Evolutionary conservation across 495 filamentous ascomycete genomes (phyloP).

Genomic region (Xeromyces bisporus): DNA sequence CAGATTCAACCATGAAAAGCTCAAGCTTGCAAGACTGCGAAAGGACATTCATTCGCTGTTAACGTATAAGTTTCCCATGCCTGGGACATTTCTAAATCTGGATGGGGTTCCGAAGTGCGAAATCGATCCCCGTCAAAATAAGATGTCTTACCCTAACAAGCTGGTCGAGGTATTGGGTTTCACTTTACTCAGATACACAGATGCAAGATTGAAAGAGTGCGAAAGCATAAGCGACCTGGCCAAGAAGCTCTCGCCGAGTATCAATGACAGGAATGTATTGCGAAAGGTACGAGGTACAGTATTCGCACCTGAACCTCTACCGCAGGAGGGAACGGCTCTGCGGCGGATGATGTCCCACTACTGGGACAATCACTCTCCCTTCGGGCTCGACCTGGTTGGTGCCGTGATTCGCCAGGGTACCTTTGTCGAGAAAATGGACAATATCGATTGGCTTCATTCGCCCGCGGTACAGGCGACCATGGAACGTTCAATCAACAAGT

Average conservation of each 20-base stretch:
- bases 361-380: constrained; percentile 56
- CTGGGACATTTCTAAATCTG: constrained; percentile 40
- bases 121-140: not conserved
- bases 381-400: constrained; percentile 57
- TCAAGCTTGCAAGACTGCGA: constrained; percentile 40
- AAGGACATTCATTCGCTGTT: constrained; percentile 33
- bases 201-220: constrained; percentile 4
- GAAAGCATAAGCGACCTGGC: constrained; percentile 7
- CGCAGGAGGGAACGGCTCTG: constrained; percentile 32
- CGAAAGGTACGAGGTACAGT: constrained; percentile 6
- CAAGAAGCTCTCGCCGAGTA: constrained; percentile 5
- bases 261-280: constrained; percentile 5
- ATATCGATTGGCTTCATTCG: constrained; percentile 60
- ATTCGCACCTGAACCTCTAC: not conserved
- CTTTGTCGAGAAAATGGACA: constrained; percentile 71
- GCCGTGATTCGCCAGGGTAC: constrained; percentile 67
- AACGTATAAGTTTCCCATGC: constrained; percentile 33
- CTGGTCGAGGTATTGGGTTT: constrained; percentile 29
- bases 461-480: constrained; percentile 48
- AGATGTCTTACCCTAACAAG: constrained; percentile 39
- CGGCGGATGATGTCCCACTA: constrained; percentile 66
- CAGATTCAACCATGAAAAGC: constrained; percentile 28
- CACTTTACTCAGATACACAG: constrained; percentile 17
- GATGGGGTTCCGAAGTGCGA: constrained; percentile 13
- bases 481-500: constrained; percentile 48